phyloP scores from a whole-genome alignment of 2,329 filamentous ascomycete species.

The Penicillium glabrum region DNA sequence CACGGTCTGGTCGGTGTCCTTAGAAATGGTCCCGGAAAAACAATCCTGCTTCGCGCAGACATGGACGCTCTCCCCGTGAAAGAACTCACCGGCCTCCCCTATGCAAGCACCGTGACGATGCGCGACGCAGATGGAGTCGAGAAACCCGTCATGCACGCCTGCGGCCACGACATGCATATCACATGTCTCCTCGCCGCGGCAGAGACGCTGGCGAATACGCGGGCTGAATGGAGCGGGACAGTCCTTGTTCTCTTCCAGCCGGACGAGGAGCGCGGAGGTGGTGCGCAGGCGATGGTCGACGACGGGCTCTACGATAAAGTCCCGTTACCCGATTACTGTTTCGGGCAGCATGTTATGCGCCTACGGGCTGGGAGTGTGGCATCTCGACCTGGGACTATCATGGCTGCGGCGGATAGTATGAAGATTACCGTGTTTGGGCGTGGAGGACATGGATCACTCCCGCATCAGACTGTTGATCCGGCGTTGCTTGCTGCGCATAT shows the following conservation, averaged over 20 bases:
- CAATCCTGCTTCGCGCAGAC: slow-evolving; percentile 50
- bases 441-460: slow-evolving; percentile 59
- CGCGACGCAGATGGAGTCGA: slow-evolving; percentile 50
- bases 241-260: slow-evolving; percentile 67
- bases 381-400: slow-evolving; percentile 39
- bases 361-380: slow-evolving; percentile 43
- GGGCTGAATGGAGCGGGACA: slow-evolving; percentile 60
- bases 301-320: slow-evolving; percentile 56
- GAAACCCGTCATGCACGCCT: slow-evolving; percentile 62
- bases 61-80: slow-evolving; percentile 52
- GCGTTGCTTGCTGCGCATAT: slow-evolving; percentile 58
- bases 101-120: slow-evolving; percentile 48
- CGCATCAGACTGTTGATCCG: slow-evolving; percentile 58
- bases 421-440: slow-evolving; percentile 59
- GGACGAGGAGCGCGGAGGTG: slow-evolving; percentile 62
- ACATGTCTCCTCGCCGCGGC: slow-evolving; percentile 56
- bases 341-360: slow-evolving; percentile 59
- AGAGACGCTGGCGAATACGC: slow-evolving; percentile 48
- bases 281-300: slow-evolving; percentile 63
- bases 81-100: slow-evolving; percentile 50
- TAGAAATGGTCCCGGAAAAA: slow-evolving; percentile 44
- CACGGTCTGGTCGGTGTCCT: slow-evolving; percentile 47
- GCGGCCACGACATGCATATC: slow-evolving; percentile 63
- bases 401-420: slow-evolving; percentile 46
- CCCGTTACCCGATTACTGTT: slow-evolving; percentile 55